Conservation (phyloP, 352 stramenopile species). For the Globisporangium okanoganense region DNA sequence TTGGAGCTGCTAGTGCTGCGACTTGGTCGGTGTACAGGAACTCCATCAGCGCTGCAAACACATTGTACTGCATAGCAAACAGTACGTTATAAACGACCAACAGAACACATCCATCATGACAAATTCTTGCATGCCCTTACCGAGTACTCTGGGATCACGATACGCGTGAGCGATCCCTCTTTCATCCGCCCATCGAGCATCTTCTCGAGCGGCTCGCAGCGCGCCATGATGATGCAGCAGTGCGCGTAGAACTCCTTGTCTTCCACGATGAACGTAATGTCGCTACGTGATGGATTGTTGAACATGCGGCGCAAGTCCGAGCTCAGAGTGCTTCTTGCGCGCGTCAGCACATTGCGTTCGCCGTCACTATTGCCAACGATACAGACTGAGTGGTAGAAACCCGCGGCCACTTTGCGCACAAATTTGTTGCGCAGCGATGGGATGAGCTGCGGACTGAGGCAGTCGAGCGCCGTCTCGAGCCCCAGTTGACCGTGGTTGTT, state of each 20-base stretch:
- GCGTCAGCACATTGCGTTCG: not conserved
- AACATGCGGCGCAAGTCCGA: conserved; percentile 75
- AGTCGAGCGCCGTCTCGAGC: conserved; percentile 68
- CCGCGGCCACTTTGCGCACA: conserved; percentile 81
- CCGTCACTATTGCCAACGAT: conserved; percentile 28
- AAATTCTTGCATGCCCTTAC: conserved; percentile 23
- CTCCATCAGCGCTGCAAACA: conserved; percentile 82
- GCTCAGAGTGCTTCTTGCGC: conserved; percentile 38
- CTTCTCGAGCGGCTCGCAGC: conserved; percentile 86
- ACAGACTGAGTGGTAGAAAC: conserved; percentile 91
- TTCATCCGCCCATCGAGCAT: conserved; percentile 90
- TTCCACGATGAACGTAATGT: conserved; percentile 85
- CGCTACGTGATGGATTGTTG: conserved; percentile 78
- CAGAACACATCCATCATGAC: not conserved
- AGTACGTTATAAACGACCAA: not conserved
- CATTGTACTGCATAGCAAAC: conserved; percentile 45
- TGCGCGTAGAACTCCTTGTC: conserved; percentile 67
- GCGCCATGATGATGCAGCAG: conserved; percentile 82
- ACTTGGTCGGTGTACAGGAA: conserved; percentile 90
- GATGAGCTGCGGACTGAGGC: conserved; percentile 69
- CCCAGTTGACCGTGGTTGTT: conserved; percentile 94
- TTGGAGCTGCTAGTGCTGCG: conserved; percentile 22
- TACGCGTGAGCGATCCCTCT: conserved; percentile 63
- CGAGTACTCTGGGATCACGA: conserved; percentile 70
- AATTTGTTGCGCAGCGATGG: conserved; percentile 47